Conservation (phyloP, 1,284 basidiomycete genomes). For the Kalmanozyma brasiliensis region DNA sequence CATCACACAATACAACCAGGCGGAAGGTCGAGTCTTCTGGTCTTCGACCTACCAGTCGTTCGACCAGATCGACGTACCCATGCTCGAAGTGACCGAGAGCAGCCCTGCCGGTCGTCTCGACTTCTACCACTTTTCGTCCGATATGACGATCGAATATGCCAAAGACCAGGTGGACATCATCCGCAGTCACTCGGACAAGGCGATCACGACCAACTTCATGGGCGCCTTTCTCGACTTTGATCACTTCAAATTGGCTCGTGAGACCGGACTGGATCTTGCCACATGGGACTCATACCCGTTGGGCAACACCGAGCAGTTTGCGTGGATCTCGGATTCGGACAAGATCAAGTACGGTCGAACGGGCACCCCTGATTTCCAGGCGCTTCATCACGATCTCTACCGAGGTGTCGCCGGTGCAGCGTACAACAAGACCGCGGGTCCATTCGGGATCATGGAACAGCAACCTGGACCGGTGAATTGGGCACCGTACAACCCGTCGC, state of each 20-base stretch:
- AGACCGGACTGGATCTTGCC: slow-evolving; percentile 40
- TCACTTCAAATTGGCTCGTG: slow-evolving; percentile 40
- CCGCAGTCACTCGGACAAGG: slow-evolving; percentile 39
- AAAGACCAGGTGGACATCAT: slow-evolving; percentile 43
- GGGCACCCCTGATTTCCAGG: slow-evolving; percentile 45
- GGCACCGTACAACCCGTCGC: slow-evolving; percentile 37
- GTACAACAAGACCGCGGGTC: slow-evolving; percentile 38
- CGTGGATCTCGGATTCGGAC: slow-evolving; percentile 37
- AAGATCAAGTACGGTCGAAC: slow-evolving; percentile 46
- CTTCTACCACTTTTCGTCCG: slow-evolving; percentile 45
- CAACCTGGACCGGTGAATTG: slow-evolving; percentile 50
- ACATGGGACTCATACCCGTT: slow-evolving; percentile 52
- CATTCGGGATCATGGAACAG: slow-evolving; percentile 51
- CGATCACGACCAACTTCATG: slow-evolving; percentile 56
- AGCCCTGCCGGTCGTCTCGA: slow-evolving; percentile 51
- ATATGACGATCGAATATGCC: slow-evolving; percentile 48
- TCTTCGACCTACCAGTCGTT: slow-evolving; percentile 42
- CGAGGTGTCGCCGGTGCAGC: slow-evolving; percentile 45
- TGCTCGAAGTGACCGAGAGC: slow-evolving; percentile 47
- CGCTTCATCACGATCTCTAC: slow-evolving; percentile 43
- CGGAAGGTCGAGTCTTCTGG: slow-evolving; percentile 53
- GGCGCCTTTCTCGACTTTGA: slow-evolving; percentile 47
- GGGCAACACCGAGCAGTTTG: slow-evolving; percentile 42
- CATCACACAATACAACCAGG: slow-evolving; percentile 42
- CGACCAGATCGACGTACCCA: slow-evolving; percentile 41